Percentiles rank a stretch among this genome's conserved stretches.
Evolutionary conservation across 2,329 filamentous ascomycete species (phyloP).

Genomic region (Fusarium sp.): DNA sequence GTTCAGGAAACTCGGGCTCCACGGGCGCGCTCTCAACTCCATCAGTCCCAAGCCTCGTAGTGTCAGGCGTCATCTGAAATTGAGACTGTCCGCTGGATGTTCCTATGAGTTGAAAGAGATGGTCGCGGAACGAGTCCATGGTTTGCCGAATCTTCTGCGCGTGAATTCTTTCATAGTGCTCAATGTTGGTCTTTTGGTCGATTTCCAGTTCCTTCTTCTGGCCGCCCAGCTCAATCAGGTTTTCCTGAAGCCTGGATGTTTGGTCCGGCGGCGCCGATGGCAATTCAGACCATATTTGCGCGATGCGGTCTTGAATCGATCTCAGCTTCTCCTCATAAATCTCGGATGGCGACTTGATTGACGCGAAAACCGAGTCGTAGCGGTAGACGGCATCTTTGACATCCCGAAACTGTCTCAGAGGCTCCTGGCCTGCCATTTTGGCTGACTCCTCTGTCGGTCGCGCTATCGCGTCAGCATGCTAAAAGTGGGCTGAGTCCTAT

Average conservation of each 20-base stretch:
- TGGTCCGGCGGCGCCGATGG: neutral
- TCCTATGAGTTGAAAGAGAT: neutral
- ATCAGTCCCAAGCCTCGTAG: neutral
- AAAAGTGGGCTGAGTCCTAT: neutral
- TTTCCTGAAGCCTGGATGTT: neutral
- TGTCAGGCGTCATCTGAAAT: neutral
- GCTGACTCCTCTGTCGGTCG: neutral
- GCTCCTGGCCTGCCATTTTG: slow-evolving; percentile 8
- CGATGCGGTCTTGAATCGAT: neutral
- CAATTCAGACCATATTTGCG: neutral
- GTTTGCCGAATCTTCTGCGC: neutral
- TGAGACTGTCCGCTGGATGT: neutral
- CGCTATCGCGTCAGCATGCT: neutral
- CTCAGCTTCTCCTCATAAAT: neutral
- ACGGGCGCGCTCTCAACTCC: neutral
- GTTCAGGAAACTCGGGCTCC: neutral
- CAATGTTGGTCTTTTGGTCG: neutral
- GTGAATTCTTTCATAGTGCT: neutral
- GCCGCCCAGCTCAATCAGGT: neutral
- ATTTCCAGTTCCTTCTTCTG: slow-evolving; percentile 18
- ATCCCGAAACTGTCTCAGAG: neutral
- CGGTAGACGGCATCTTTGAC: slow-evolving; percentile 7
- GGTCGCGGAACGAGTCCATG: neutral
- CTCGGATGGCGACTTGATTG: neutral
- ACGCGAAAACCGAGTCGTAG: neutral